Evolutionary conservation across 345 rosid species (phyloP).

Genomic region (Punica granatum): DNA sequence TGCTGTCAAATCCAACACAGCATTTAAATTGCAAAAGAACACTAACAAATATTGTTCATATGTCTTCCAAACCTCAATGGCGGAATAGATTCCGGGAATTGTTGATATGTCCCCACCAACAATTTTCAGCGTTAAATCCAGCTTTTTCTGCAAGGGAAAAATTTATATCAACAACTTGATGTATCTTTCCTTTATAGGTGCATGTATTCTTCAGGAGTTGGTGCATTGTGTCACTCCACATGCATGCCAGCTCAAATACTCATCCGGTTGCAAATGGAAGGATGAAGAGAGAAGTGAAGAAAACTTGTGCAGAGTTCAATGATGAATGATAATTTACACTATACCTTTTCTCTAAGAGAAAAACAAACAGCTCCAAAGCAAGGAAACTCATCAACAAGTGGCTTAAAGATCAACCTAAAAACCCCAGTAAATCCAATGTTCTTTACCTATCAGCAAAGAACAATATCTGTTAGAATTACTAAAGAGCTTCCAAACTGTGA

Average conservation of each 20-base stretch:
- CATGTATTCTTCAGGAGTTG: neutral
- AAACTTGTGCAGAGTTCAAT: neutral
- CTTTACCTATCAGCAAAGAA: constrained; percentile 52
- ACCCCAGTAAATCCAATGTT: constrained; percentile 96
- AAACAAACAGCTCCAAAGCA: constrained; percentile 96
- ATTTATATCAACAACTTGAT: constrained; percentile 4
- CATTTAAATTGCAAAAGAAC: neutral
- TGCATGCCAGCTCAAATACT: neutral
- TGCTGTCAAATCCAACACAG: no score
- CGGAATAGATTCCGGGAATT: constrained; percentile 79
- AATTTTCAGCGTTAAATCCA: constrained; percentile 87
- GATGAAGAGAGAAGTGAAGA: neutral
- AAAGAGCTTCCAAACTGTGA: no score
- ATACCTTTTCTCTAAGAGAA: constrained; percentile 87
- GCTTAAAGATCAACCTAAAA: constrained; percentile 96
- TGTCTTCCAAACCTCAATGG: constrained; percentile 69
- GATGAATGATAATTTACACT: neutral
- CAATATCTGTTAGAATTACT: neutral
- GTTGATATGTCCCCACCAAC: constrained; percentile 91
- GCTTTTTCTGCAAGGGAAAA: constrained; percentile 67
- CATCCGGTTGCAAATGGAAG: neutral
- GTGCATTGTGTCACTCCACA: neutral
- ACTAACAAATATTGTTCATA: no score
- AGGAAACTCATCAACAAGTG: constrained; percentile 86
- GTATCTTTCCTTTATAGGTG: neutral